Base-by-base conservation (phyloP, 1,284 basidiomycete genomes). In the Termitomyces sp. region DNA sequence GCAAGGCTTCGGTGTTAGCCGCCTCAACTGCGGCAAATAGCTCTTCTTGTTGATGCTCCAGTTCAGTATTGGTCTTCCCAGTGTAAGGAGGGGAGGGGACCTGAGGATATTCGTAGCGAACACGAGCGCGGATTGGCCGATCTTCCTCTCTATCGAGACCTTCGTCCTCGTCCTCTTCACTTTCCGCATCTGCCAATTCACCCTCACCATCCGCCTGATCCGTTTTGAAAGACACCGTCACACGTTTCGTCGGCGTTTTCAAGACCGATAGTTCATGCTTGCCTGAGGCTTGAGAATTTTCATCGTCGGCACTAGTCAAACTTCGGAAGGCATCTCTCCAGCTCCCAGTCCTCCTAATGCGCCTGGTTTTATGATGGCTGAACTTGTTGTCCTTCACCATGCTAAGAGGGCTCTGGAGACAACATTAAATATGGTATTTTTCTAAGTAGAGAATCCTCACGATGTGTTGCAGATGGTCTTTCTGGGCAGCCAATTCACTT, bases 381-480 rank as follows among this genome's bases (percentile, higher is more conserved):
- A 65, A 68, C 52, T 70, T 71, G 53, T 76, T 75, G 66, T 94
- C 91, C 44, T 84, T 83, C 17, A 96, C 92, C 76, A 96, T 93
- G 56, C 86, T 86, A 48, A 97, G 74, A 7, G 94, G 94, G 57
- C 89, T 91, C 71, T 77, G 53, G 9, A 55, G 52, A 36, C 41
- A 33, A 39, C 24, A 38, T 45, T 39, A 50, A 17, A 21, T 7
- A 44, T 17, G 36, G 30, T 17, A 31, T 1, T 33, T 13, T 24
- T 34, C n/a, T 24, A 42, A 38, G 6, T 26, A 26, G 9, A 7
- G 12, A 21, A 28, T 13, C 21, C 72, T 58, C 58, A 76, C 76
- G 46, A 90, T 81, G 67, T 93, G 89, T 58, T 87, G 81, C 64
- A 94, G 72, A 66, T 98, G 94, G 65, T 96, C 89, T 71, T 96